Evolutionary conservation across 768 basidiomycete species (phyloP).

Genomic region (Naganishia vishniacii): DNA sequence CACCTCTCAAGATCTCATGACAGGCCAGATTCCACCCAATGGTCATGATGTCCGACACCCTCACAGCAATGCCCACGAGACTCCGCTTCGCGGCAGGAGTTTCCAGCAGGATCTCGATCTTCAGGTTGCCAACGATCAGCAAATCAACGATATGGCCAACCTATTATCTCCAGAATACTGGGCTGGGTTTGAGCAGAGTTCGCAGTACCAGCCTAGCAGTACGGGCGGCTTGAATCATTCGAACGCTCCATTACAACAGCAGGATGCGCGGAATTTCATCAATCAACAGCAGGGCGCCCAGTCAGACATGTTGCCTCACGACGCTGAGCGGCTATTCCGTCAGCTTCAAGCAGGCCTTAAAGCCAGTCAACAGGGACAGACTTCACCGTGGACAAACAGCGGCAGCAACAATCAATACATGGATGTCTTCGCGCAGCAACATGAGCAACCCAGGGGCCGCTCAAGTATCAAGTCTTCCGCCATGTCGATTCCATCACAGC

Average conservation of each 20-base stretch:
- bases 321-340: neutral
- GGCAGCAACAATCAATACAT: neutral
- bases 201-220: conserved; percentile 1
- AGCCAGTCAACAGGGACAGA: neutral
- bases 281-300: neutral
- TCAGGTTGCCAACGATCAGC: neutral
- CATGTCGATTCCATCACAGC: neutral
- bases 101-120: neutral
- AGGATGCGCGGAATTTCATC: neutral
- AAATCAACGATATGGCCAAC: neutral
- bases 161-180: conserved; percentile 11
- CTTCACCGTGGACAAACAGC: neutral
- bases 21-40: conserved; percentile 2
- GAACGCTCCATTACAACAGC: neutral
- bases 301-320: neutral
- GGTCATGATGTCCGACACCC: neutral
- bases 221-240: neutral
- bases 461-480: neutral
- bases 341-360: conserved; percentile 3
- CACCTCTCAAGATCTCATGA: conserved; percentile 1
- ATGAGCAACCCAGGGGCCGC: neutral
- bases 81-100: neutral
- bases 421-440: neutral
- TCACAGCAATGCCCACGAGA: neutral
- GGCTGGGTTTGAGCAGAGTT: neutral